Evolutionary conservation across 108 stramenopile genomes (phyloP), one percentile per base, ranked within the genome.

Genomic region (Cyclotella cryptica): DNA sequence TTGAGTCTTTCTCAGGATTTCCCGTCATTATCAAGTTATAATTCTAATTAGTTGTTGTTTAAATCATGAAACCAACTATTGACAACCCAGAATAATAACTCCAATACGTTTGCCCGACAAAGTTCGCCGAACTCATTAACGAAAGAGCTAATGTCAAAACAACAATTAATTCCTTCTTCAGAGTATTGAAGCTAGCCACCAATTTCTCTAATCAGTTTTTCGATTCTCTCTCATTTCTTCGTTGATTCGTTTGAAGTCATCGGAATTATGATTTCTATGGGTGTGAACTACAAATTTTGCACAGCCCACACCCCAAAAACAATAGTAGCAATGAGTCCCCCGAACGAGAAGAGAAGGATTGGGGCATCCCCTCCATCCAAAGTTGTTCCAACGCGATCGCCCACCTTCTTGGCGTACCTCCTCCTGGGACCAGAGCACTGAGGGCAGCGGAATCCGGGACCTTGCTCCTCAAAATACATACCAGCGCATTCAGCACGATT

Each of bases 391-490:
- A 97, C 95, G 35, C 89, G 76, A 78, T 98, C 96, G 29, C 98
- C 98, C 13, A 98, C 97, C 85, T 96, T 98, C 87, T 98, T 98
- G 24, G 98, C 98, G 73, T 97, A 98, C 26, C 98, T 93, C 86
- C 97, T 96, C 69, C 98, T 90, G 19, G 98, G 98, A 51, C 96
- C 98, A n/a, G 92, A 90, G 87, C 98, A 98, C 78, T 98, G 98
- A 3, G 98, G 98, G 66, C 98, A 98, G 43, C 94, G 91, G 74
- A 97, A 98, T 40, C 98, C 98, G 17, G 89, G 81, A 22, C 92
- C 90, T 83, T 98, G 94, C 63, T 96, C 93, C 83, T 93, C 97
- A 72, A 98, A 96, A 86, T 89, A 98, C 83, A 96, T 85, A 12
- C 92, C 95, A n/a, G 95, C 95, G 77, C 96, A 97, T 80, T 98